Evolutionary conservation across 805 yeast genomes (phyloP).

Genomic region (Blastobotrys chiropterorum): DNA sequence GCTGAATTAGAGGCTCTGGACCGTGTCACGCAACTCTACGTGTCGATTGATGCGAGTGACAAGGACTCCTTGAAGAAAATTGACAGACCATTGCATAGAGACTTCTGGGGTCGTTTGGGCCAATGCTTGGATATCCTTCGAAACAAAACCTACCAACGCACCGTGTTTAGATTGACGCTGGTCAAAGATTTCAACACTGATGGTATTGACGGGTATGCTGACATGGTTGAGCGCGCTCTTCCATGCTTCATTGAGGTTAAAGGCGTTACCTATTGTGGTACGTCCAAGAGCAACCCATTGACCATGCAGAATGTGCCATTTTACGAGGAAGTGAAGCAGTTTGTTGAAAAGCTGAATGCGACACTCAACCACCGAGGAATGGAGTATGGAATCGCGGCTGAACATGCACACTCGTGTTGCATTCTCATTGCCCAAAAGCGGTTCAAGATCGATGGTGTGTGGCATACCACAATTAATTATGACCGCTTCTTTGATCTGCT

Average conservation of each 20-base stretch:
- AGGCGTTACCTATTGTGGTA: constrained; percentile 95
- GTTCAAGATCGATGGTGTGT: constrained; percentile 61
- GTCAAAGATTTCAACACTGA: constrained; percentile 90
- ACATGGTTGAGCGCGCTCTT: constrained; percentile 69
- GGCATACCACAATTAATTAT: constrained; percentile 90
- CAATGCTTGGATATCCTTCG: constrained; percentile 77
- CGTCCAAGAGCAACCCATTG: constrained; percentile 82
- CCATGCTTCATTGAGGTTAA: constrained; percentile 90
- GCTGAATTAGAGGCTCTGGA: constrained; percentile 61
- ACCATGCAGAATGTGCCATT: constrained; percentile 96
- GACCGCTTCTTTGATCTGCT: constrained; percentile 65
- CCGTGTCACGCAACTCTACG: constrained; percentile 85
- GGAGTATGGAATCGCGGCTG: constrained; percentile 81
- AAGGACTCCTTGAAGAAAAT: constrained; percentile 72
- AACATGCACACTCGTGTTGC: constrained; percentile 94
- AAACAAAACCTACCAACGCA: constrained; percentile 72
- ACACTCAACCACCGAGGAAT: constrained; percentile 63
- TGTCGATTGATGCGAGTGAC: constrained; percentile 91
- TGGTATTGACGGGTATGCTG: constrained; percentile 77
- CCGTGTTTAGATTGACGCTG: constrained; percentile 83
- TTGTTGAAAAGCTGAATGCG: constrained; percentile 57
- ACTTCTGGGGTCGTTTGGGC: constrained; percentile 86
- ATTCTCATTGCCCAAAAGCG: constrained; percentile 71
- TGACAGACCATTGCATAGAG: constrained; percentile 83
- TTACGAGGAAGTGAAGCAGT: constrained; percentile 78